phyloP scores from a whole-genome alignment of 2,329 filamentous ascomycete genomes.

The Bertia moriformis region DNA sequence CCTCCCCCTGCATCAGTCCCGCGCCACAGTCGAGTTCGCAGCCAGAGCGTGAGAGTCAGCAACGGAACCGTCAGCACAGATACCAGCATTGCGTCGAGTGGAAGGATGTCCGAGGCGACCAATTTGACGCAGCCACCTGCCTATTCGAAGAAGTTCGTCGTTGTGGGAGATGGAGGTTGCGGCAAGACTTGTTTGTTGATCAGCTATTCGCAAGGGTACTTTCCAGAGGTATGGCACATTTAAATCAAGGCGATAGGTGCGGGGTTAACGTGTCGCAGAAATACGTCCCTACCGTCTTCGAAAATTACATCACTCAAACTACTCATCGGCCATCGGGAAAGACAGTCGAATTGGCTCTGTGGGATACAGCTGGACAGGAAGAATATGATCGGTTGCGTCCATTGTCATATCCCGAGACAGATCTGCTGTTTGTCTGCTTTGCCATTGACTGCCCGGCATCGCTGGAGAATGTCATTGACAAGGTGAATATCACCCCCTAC shows the following conservation, averaged over 20 bases:
- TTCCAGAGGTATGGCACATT: slow-evolving; percentile 93
- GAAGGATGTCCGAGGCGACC: slow-evolving; percentile 65
- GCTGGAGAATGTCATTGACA: slow-evolving; percentile 95
- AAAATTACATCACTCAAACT: slow-evolving; percentile 98
- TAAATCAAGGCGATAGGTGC: no score
- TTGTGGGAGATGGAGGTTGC: slow-evolving; percentile 93
- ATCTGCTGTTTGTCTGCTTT: slow-evolving; percentile 96
- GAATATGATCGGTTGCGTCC: slow-evolving; percentile 94
- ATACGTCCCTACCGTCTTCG: slow-evolving; percentile 98
- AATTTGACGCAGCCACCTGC: slow-evolving; percentile 79
- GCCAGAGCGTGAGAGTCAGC: slow-evolving; percentile 54
- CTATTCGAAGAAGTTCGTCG: slow-evolving; percentile 98
- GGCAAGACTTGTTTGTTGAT: slow-evolving; percentile 98
- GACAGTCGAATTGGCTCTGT: slow-evolving; percentile 88
- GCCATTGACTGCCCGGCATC: slow-evolving; percentile 98
- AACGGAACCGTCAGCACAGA: slow-evolving; percentile 82
- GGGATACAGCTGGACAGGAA: slow-evolving; percentile 97
- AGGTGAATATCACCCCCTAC: slow-evolving; percentile 44
- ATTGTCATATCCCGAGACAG: slow-evolving; percentile 93
- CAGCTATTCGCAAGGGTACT: slow-evolving; percentile 96
- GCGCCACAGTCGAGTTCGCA: slow-evolving; percentile 19
- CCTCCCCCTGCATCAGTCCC: not conserved
- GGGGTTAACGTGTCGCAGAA: no score
- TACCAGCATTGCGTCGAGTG: slow-evolving; percentile 57
- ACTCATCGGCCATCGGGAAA: slow-evolving; percentile 78